These are phyloP conservation scores for Mycena maculata DNA, from an alignment of 768 basidiomycete genomes.

Conservation along the genomic window DNA sequence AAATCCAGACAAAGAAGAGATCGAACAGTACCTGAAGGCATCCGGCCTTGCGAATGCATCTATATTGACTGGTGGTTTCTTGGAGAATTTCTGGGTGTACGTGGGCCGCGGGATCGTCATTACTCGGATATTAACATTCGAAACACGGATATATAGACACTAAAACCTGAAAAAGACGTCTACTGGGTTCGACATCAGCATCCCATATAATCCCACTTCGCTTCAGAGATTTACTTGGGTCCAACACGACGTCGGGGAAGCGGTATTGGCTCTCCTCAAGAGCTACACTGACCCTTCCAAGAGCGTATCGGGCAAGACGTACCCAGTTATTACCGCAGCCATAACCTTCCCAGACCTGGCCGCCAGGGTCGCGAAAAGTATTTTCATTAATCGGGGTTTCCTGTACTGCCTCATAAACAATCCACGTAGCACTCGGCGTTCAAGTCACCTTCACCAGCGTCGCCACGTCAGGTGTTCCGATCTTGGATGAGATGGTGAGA, in stretches of 20 bases:
- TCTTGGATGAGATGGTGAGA: not conserved
- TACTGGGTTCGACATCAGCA: not conserved
- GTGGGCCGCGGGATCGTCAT: not conserved
- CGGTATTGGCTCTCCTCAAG: not conserved
- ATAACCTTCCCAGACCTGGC: not conserved
- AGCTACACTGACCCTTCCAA: not conserved
- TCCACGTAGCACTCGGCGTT: not conserved
- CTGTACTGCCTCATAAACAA: not conserved
- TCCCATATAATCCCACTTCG: not conserved
- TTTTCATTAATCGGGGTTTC: not conserved
- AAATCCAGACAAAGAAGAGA: not conserved
- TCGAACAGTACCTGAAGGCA: slow-evolving; percentile 1
- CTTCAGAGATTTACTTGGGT: not conserved
- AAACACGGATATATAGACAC: not conserved
- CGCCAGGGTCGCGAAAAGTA: not conserved
- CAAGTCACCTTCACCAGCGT: not conserved
- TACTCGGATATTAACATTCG: not conserved
- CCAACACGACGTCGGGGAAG: not conserved
- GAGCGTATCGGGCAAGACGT: not conserved
- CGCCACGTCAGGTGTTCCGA: not conserved
- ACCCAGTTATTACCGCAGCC: not conserved
- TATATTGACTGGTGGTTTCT: not conserved
- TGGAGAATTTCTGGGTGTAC: not conserved
- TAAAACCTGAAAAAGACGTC: not conserved
- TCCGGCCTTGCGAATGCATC: not conserved